Percentiles rank a stretch among this genome's conserved stretches.
Evolutionary conservation across 306 rosid species (phyloP).

Genomic region (Bauhinia variegata): DNA sequence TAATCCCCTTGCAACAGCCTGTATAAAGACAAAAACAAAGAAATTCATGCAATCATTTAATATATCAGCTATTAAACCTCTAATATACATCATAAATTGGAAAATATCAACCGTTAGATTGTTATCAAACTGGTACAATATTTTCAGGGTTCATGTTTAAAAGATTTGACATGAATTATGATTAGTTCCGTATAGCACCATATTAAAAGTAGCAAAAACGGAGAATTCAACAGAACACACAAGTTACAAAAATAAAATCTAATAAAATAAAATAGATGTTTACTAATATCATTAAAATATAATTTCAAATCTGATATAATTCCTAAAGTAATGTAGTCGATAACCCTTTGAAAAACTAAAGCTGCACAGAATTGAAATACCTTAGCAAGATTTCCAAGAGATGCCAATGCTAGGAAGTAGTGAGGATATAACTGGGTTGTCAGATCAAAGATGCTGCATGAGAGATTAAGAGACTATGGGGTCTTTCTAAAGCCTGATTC

Average conservation of each 20-base stretch:
- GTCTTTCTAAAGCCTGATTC: slow-evolving; percentile 24
- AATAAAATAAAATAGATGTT: not conserved
- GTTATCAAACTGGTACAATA: slow-evolving; percentile 8
- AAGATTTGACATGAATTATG: not conserved
- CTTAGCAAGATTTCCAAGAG: slow-evolving; percentile 92
- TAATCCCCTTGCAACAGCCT: slow-evolving; percentile 96
- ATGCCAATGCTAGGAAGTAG: slow-evolving; percentile 90
- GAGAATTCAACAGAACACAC: too few relatives aligned
- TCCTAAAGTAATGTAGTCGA: too few relatives aligned
- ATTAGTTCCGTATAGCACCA: not conserved
- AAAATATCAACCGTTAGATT: not conserved
- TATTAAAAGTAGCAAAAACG: not conserved
- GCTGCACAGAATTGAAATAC: slow-evolving; percentile 42
- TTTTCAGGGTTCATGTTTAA: not conserved
- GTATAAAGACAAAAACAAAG: slow-evolving; percentile 38
- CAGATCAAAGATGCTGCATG: slow-evolving; percentile 91
- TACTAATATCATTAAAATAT: slow-evolving; percentile 12
- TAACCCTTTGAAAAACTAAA: not conserved
- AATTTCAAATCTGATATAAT: not conserved
- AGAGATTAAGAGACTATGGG: slow-evolving; percentile 29
- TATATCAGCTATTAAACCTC: slow-evolving; percentile 1
- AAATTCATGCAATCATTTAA: slow-evolving; percentile 22
- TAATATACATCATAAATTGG: not conserved
- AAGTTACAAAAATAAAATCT: too few relatives aligned
- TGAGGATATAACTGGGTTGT: slow-evolving; percentile 80